These are phyloP conservation scores for Glonium stellatum DNA, from an alignment of 495 filamentous ascomycete species.

Conservation along the genomic window DNA sequence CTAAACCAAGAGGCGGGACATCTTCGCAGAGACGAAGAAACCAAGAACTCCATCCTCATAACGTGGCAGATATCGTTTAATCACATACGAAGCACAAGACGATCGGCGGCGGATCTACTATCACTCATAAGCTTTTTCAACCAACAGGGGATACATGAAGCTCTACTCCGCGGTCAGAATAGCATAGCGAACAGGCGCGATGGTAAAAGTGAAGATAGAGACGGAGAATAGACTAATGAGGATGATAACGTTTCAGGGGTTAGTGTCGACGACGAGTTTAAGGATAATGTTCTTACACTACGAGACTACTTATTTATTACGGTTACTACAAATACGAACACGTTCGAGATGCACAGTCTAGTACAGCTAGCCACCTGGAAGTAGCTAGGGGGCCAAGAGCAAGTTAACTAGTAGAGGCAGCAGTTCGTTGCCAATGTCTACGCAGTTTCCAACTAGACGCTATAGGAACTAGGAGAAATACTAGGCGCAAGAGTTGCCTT, in stretches of 20 bases:
- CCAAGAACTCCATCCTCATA: slow-evolving; percentile 39
- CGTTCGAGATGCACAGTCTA: no score
- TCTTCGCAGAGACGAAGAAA: slow-evolving; percentile 38
- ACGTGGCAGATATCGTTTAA: slow-evolving; percentile 47
- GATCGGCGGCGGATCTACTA: slow-evolving; percentile 14
- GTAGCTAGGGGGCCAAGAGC: no score
- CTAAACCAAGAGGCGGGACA: slow-evolving; percentile 35
- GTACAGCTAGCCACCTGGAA: no score
- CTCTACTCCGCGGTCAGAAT: slow-evolving; percentile 3
- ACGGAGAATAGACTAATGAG: slow-evolving; percentile 2
- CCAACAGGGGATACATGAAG: slow-evolving; percentile 17
- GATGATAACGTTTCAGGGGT: slow-evolving; percentile 1
- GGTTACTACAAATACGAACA: no score
- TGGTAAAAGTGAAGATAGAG: no score
- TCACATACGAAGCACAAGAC: slow-evolving; percentile 30
- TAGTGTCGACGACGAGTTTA: slow-evolving; percentile 8
- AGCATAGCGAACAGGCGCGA: neutral
- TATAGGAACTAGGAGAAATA: no score
- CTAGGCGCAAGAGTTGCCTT: no score
- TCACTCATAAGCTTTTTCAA: slow-evolving; percentile 21
- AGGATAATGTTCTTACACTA: no score
- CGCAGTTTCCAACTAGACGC: no score
- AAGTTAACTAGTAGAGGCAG: no score
- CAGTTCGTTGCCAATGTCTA: no score
- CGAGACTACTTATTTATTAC: no score